phyloP scores from a whole-genome alignment of 352 stramenopile genomes.

The Phytophthora uliginosa region DNA sequence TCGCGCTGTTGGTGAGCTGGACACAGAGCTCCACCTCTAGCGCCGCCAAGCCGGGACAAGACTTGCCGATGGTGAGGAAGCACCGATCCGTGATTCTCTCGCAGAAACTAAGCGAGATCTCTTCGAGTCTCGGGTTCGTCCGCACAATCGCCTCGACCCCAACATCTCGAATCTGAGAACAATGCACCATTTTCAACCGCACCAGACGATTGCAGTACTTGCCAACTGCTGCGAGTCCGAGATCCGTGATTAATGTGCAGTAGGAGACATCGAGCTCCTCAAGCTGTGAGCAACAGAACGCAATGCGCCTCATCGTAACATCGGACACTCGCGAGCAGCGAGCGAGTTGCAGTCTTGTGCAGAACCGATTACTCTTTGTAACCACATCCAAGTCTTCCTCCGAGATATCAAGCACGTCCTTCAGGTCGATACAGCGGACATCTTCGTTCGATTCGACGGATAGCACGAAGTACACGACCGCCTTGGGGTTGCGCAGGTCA shows the following conservation, averaged over 20 bases:
- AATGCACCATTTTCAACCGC: conserved; percentile 60
- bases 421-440: conserved; percentile 60
- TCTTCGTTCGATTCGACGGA: conserved; percentile 66
- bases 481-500: conserved; percentile 54
- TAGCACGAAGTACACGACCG: conserved; percentile 75
- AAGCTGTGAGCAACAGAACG: conserved; percentile 66
- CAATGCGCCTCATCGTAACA: conserved; percentile 48
- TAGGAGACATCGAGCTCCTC: conserved; percentile 84
- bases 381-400: conserved; percentile 75
- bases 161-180: conserved; percentile 80
- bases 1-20: conserved; percentile 58
- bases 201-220: conserved; percentile 69
- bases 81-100: conserved; percentile 75
- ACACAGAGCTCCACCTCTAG: conserved; percentile 77
- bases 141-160: conserved; percentile 77
- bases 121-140: conserved; percentile 57
- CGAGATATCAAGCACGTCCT: conserved; percentile 55
- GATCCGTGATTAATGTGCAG: conserved; percentile 74
- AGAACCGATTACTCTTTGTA: conserved; percentile 63
- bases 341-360: conserved; percentile 49
- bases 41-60: conserved; percentile 45
- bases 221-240: conserved; percentile 49
- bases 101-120: conserved; percentile 73
- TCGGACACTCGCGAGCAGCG: conserved; percentile 55
- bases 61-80: conserved; percentile 62